Evolutionary conservation across 2,329 filamentous ascomycete species (phyloP).

Genomic region (Phialophora tarda): DNA sequence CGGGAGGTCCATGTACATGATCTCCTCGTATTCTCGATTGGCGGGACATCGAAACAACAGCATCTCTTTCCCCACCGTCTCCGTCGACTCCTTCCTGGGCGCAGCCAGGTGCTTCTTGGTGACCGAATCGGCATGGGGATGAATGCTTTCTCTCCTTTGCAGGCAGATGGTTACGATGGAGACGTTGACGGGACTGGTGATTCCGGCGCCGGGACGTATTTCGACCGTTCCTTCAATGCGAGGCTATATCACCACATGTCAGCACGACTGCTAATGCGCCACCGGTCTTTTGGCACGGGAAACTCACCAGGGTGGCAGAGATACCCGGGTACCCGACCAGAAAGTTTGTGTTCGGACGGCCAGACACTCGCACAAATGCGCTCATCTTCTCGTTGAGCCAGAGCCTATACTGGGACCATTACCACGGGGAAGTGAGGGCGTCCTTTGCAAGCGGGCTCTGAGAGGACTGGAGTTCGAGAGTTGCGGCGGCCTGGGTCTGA

Average conservation of each 20-base stretch:
- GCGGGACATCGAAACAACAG: slow-evolving; percentile 84
- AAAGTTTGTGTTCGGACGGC: slow-evolving; percentile 95
- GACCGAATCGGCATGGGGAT: slow-evolving; percentile 92
- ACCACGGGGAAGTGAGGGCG: slow-evolving; percentile 27
- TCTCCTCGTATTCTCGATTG: slow-evolving; percentile 82
- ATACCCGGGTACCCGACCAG: slow-evolving; percentile 97
- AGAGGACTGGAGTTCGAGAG: slow-evolving; percentile 17
- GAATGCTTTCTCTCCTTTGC: slow-evolving; percentile 92
- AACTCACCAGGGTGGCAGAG: slow-evolving; percentile 89
- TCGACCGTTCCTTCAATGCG: slow-evolving; percentile 98
- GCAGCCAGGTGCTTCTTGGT: slow-evolving; percentile 90
- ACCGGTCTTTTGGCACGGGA: slow-evolving; percentile 25
- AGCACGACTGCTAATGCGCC: slow-evolving; percentile 17
- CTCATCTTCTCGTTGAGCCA: slow-evolving; percentile 58
- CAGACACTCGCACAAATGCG: slow-evolving; percentile 92
- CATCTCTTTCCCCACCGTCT: slow-evolving; percentile 95
- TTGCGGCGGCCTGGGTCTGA: slow-evolving; percentile 33
- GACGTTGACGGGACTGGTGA: slow-evolving; percentile 85
- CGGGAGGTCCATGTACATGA: slow-evolving; percentile 94
- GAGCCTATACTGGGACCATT: slow-evolving; percentile 31
- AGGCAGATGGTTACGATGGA: slow-evolving; percentile 94
- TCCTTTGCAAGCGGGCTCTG: slow-evolving; percentile 25
- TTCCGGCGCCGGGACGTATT: slow-evolving; percentile 83
- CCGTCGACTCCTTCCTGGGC: slow-evolving; percentile 85
- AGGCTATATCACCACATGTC: slow-evolving; percentile 64